Conservation (phyloP, 2,329 filamentous ascomycete genomes). For the Trichoderma oligosporum region DNA sequence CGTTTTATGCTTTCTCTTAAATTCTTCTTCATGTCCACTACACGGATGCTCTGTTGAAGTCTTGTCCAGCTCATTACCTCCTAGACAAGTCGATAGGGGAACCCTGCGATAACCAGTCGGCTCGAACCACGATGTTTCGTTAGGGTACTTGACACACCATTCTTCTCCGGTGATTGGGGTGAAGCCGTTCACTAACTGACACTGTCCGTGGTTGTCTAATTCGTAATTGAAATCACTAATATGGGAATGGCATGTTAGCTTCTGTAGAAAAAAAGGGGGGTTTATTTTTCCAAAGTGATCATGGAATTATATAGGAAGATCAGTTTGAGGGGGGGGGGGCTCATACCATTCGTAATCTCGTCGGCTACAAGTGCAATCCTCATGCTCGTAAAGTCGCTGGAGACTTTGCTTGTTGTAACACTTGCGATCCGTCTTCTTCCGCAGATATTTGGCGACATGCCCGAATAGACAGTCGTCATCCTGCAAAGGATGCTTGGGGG, state of each 20-base stretch:
- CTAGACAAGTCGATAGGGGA: slow-evolving; percentile 80
- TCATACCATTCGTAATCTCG: slow-evolving; percentile 89
- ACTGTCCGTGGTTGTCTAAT: slow-evolving; percentile 70
- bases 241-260: neutral
- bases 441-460: slow-evolving; percentile 81
- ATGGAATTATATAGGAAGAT: too few species aligned
- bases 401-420: slow-evolving; percentile 81
- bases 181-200: slow-evolving; percentile 71
- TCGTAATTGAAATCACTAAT: slow-evolving; percentile 89
- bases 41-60: slow-evolving; percentile 56
- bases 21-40: slow-evolving; percentile 77
- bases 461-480: slow-evolving; percentile 85
- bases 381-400: slow-evolving; percentile 65
- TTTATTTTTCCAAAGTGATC: too few species aligned
- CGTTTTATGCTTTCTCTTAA: slow-evolving; percentile 63
- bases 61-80: slow-evolving; percentile 72
- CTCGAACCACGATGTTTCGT: slow-evolving; percentile 73
- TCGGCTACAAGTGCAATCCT: slow-evolving; percentile 78
- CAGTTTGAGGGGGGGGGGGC: too few species aligned
- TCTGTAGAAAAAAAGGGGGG: too few species aligned
- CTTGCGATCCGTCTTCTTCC: slow-evolving; percentile 73
- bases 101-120: slow-evolving; percentile 86
- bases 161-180: slow-evolving; percentile 50
- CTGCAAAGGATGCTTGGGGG: slow-evolving; percentile 75
- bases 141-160: slow-evolving; percentile 58